Percentiles rank a stretch among this genome's conserved stretches.
Evolutionary conservation across 2,329 filamentous ascomycete genomes (phyloP).

Genomic region (Beauveria rudraprayagi): DNA sequence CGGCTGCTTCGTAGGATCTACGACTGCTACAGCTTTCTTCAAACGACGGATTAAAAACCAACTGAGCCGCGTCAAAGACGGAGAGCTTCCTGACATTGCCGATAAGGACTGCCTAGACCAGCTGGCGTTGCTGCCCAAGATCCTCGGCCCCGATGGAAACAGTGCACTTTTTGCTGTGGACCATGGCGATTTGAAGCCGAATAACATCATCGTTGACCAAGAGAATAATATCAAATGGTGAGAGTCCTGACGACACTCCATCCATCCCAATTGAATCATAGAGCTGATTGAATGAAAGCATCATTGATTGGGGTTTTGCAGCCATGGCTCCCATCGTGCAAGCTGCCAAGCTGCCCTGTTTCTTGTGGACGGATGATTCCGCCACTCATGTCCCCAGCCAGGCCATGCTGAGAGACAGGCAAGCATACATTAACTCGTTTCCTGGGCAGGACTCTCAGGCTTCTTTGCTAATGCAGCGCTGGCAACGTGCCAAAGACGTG

Average conservation of each 20-base stretch:
- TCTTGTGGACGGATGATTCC: slow-evolving; percentile 4
- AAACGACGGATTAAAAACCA: slow-evolving; percentile 5
- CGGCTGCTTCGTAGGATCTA: background rate
- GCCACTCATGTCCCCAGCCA: background rate
- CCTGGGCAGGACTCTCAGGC: background rate
- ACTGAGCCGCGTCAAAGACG: background rate
- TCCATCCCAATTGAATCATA: background rate
- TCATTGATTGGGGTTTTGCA: slow-evolving; percentile 4
- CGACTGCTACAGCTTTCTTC: background rate
- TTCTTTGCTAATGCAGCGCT: background rate
- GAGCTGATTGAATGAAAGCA: background rate
- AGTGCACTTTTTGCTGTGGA: slow-evolving; percentile 2
- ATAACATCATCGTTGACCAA: slow-evolving; percentile 3
- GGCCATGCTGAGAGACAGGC: background rate
- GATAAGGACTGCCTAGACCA: slow-evolving; percentile 4
- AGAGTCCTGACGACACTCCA: background rate
- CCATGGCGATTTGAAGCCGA: slow-evolving; percentile 2
- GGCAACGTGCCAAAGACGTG: slow-evolving; percentile 1
- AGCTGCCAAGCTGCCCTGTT: slow-evolving; percentile 3
- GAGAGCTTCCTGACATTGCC: background rate
- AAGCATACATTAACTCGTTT: background rate
- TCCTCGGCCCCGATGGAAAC: background rate
- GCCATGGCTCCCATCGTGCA: slow-evolving; percentile 4
- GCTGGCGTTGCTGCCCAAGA: background rate
- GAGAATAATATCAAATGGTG: background rate